Percentiles rank a stretch among this genome's conserved stretches.
Evolutionary conservation across 2,329 filamentous ascomycete genomes (phyloP).

Genomic region (Xylaria sp.): DNA sequence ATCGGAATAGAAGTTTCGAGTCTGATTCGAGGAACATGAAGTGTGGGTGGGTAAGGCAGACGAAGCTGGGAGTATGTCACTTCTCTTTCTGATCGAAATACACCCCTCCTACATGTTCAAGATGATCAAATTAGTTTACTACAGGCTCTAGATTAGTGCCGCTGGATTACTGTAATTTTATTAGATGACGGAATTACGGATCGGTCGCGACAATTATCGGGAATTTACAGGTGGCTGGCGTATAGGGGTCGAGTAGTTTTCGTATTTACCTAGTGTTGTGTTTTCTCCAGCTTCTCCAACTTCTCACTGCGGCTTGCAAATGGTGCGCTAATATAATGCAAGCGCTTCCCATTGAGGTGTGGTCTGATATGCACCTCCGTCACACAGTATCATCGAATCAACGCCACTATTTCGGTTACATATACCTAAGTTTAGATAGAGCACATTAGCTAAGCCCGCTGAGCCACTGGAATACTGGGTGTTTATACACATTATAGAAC

Average conservation of each 20-base stretch:
- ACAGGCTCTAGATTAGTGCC: too few species aligned
- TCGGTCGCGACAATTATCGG: background rate
- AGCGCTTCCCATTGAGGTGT: conserved; percentile 21
- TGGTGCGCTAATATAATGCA: conserved; percentile 7
- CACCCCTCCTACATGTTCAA: background rate
- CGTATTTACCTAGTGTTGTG: background rate
- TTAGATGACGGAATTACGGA: too few species aligned
- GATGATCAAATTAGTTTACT: background rate
- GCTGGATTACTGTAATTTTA: background rate
- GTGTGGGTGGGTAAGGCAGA: background rate
- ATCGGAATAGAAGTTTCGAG: background rate
- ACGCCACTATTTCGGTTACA: conserved; percentile 18
- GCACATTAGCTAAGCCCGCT: background rate
- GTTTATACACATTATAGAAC: background rate
- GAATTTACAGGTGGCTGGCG: background rate
- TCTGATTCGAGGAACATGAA: conserved; percentile 9
- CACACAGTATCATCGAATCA: conserved; percentile 15
- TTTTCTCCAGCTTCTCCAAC: background rate
- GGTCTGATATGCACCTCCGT: conserved; percentile 28
- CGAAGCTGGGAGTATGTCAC: background rate
- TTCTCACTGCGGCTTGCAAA: background rate
- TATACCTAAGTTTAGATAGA: background rate
- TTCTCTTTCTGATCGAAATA: background rate
- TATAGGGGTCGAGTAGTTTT: background rate
- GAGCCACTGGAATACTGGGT: background rate